A percentile compares a stretch with the other conserved stretches of the same genome.
phyloP scores from a whole-genome alignment of 2,329 filamentous ascomycete species.

The Aspergillus tanneri region DNA sequence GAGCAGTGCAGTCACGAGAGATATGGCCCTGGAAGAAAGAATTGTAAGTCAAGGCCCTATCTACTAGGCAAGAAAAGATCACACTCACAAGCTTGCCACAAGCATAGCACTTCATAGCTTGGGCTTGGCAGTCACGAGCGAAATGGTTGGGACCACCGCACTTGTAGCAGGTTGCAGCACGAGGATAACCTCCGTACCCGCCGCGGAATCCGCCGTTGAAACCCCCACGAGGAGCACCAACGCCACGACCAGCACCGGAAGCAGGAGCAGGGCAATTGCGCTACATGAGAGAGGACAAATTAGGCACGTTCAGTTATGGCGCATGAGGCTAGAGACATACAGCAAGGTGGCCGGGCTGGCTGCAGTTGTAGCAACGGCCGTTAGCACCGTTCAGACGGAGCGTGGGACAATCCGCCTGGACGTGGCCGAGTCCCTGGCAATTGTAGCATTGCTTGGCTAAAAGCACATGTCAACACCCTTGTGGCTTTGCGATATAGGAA shows the following conservation, averaged over 20 bases:
- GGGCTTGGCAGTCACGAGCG: slow-evolving; percentile 95
- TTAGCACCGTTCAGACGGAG: slow-evolving; percentile 81
- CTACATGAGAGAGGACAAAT: slow-evolving; percentile 41
- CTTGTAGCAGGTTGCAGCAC: slow-evolving; percentile 67
- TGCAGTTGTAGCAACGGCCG: slow-evolving; percentile 96
- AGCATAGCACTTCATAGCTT: slow-evolving; percentile 98
- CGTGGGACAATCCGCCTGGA: slow-evolving; percentile 98
- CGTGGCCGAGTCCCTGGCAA: slow-evolving; percentile 96
- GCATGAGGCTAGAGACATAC: slow-evolving; percentile 55
- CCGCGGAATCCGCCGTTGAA: slow-evolving; percentile 65
- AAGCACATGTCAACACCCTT: slow-evolving; percentile 19
- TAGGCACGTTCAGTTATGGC: neutral
- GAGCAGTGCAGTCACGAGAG: slow-evolving; percentile 90
- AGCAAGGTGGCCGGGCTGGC: slow-evolving; percentile 87
- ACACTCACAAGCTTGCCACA: slow-evolving; percentile 74
- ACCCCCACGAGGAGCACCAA: slow-evolving; percentile 66
- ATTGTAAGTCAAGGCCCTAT: neutral
- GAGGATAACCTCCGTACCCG: slow-evolving; percentile 61
- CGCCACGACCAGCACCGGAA: slow-evolving; percentile 61
- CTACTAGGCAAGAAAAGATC: neutral
- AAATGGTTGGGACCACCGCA: slow-evolving; percentile 92
- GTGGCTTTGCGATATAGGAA: neutral
- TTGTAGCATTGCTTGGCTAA: slow-evolving; percentile 98
- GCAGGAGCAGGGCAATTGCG: slow-evolving; percentile 80
- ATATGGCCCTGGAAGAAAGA: slow-evolving; percentile 68